Percentiles rank a stretch among this genome's conserved stretches.
phyloP scores from a whole-genome alignment of 345 rosid species.

The Turritis glabra region DNA sequence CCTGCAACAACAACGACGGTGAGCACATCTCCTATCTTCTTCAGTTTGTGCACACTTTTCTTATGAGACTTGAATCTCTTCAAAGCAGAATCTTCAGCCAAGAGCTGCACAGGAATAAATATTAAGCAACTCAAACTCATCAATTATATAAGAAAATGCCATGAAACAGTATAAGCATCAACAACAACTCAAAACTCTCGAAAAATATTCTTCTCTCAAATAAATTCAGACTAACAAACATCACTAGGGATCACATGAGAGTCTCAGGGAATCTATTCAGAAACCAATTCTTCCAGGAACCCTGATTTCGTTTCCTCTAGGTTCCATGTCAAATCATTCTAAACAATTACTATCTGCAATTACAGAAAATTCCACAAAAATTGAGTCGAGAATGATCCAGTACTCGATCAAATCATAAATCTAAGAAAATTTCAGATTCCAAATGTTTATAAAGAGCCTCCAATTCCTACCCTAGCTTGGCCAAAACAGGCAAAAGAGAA shows the following conservation, averaged over 20 bases:
- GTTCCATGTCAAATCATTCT: neutral
- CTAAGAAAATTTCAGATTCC: neutral
- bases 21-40: conserved; percentile 73
- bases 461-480: neutral
- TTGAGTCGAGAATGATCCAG: neutral
- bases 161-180: neutral
- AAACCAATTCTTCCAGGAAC: neutral
- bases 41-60: conserved; percentile 53
- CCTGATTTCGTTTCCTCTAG: too few species aligned
- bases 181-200: neutral
- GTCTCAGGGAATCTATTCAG: neutral
- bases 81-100: conserved; percentile 71
- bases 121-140: neutral
- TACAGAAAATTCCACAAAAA: neutral
- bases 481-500: neutral
- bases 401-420: neutral
- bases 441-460: neutral
- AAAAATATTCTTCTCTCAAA: neutral
- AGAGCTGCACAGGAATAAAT: conserved; percentile 49
- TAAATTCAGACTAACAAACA: conserved; percentile 1
- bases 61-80: conserved; percentile 67
- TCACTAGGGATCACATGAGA: neutral
- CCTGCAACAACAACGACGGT: conserved; percentile 79
- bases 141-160: neutral
- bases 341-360: neutral